Evolutionary conservation across 1,139 yeast genomes (phyloP).

Genomic region (Meyerozyma sp.): DNA sequence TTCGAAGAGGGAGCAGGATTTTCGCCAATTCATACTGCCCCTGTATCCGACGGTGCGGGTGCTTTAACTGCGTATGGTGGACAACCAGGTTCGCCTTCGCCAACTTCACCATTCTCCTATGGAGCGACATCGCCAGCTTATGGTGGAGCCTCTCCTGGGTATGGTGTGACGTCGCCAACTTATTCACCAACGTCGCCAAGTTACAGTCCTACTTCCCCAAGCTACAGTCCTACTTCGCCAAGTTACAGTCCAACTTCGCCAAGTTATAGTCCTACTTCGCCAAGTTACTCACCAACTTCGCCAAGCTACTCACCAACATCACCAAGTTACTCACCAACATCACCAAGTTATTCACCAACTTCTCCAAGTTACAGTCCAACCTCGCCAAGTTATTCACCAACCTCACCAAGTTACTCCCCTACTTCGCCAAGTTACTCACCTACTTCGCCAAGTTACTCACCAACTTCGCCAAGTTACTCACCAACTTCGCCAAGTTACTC

Average conservation of each 20-base stretch:
- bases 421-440: conserved; percentile 60
- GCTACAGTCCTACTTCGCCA: conserved; percentile 71
- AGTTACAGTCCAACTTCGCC: conserved; percentile 73
- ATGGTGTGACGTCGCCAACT: conserved; percentile 39
- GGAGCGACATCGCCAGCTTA: conserved; percentile 36
- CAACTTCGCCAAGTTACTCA: conserved; percentile 44
- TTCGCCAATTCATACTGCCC: conserved; percentile 91
- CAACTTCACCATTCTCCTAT: conserved; percentile 54
- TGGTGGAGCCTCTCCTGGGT: conserved; percentile 50
- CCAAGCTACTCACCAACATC: conserved; percentile 72
- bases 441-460: conserved; percentile 36
- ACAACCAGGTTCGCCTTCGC: conserved; percentile 49
- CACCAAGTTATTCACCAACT: conserved; percentile 68
- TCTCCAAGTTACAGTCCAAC: conserved; percentile 77
- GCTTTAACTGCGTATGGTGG: conserved; percentile 91
- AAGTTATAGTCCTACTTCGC: conserved; percentile 68
- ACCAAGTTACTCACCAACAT: conserved; percentile 65
- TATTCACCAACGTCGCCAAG: conserved; percentile 53
- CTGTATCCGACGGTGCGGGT: conserved; percentile 75
- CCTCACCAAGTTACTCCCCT: conserved; percentile 62
- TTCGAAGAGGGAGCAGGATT: conserved; percentile 83
- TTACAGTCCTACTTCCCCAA: conserved; percentile 68
- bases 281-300: conserved; percentile 66
- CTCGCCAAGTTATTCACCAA: conserved; percentile 56
- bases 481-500: conserved; percentile 42